Conservation (phyloP, 768 basidiomycete genomes). For the Megacollybia marginata region DNA sequence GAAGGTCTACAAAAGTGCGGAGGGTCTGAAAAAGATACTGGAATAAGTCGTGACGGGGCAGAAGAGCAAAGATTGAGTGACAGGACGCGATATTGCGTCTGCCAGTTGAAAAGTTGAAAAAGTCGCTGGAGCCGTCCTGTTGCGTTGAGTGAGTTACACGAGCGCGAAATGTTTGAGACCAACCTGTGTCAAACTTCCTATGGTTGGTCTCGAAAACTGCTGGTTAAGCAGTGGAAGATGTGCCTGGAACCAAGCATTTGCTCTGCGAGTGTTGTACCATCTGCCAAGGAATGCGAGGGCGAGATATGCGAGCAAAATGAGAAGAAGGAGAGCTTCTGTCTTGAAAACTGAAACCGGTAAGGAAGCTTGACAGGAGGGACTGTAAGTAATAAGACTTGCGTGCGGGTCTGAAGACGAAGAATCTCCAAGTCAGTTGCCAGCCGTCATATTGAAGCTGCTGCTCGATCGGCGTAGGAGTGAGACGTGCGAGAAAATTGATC, state of each 20-base stretch:
- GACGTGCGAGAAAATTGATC: conserved; percentile 23
- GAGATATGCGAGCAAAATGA: conserved; percentile 48
- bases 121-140: conserved; percentile 72
- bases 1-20: conserved; percentile 67
- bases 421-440: conserved; percentile 63
- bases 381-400: conserved; percentile 30
- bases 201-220: conserved; percentile 72
- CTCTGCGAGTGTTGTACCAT: conserved; percentile 48
- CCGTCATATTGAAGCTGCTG: conserved; percentile 61
- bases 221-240: conserved; percentile 50
- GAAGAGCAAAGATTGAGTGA: conserved; percentile 71
- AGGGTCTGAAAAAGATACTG: conserved; percentile 55
- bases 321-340: conserved; percentile 52
- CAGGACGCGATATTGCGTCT: conserved; percentile 69
- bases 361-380: conserved; percentile 2
- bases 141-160: conserved; percentile 83
- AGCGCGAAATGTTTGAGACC: conserved; percentile 75
- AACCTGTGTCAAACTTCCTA: conserved; percentile 47
- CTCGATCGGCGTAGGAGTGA: conserved; percentile 54
- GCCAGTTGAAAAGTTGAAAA: conserved; percentile 84
- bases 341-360: conserved; percentile 43
- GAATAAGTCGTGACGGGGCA: conserved; percentile 79
- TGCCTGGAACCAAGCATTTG: conserved; percentile 56
- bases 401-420: conserved; percentile 77
- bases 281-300: conserved; percentile 54